Conservation (phyloP, 352 stramenopile genomes). For the Sclerospora graminicola region DNA sequence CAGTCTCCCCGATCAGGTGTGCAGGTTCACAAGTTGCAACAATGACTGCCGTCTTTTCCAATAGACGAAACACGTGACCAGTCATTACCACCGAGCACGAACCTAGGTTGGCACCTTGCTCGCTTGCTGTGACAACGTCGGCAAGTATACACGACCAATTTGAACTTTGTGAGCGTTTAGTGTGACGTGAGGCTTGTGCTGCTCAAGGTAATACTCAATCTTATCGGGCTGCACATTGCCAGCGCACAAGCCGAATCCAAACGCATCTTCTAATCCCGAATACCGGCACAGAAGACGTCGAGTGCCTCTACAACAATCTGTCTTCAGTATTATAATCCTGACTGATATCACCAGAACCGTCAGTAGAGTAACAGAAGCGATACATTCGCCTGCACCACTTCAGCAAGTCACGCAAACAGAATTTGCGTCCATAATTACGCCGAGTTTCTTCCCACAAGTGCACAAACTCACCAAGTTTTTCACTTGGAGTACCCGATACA, state of each 20-base stretch:
- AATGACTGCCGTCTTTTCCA: slow-evolving; percentile 95
- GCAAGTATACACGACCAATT: slow-evolving; percentile 86
- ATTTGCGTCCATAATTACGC: slow-evolving; percentile 80
- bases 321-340: slow-evolving; percentile 77
- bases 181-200: slow-evolving; percentile 57
- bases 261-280: slow-evolving; percentile 53
- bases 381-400: slow-evolving; percentile 88
- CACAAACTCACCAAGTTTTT: slow-evolving; percentile 11
- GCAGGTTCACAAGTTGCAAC: slow-evolving; percentile 93
- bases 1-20: slow-evolving; percentile 97
- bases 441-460: slow-evolving; percentile 70
- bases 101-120: slow-evolving; percentile 17
- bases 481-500: slow-evolving; percentile 39
- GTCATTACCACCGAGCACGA: slow-evolving; percentile 91
- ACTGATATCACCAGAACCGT: slow-evolving; percentile 1
- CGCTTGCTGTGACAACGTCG: slow-evolving; percentile 42
- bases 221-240: slow-evolving; percentile 69
- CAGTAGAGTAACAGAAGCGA: slow-evolving; percentile 47
- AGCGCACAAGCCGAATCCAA: slow-evolving; percentile 51
- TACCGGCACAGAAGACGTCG: slow-evolving; percentile 81
- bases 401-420: slow-evolving; percentile 82
- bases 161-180: slow-evolving; percentile 74
- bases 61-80: slow-evolving; percentile 90
- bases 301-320: slow-evolving; percentile 66
- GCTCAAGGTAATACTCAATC: slow-evolving; percentile 67